These are phyloP conservation scores for Pythium aphanidermatum DNA, from an alignment of 352 stramenopile species.

Conservation along the genomic window DNA sequence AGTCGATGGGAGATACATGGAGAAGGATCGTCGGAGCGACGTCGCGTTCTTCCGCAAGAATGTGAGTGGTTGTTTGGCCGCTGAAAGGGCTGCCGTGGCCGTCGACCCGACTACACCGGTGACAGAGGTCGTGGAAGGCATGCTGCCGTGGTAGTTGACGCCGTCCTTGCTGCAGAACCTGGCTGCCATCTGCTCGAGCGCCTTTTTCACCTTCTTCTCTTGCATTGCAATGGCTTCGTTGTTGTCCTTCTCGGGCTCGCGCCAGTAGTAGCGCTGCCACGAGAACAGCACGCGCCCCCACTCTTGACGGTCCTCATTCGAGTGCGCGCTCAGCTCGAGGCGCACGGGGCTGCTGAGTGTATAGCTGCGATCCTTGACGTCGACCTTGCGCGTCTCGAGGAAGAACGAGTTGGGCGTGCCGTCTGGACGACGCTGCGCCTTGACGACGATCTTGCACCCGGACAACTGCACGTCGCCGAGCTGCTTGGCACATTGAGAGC, in stretches of 20 bases:
- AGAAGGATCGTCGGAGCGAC: conserved; percentile 59
- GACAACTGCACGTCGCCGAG: conserved; percentile 69
- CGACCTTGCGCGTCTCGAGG: conserved; percentile 77
- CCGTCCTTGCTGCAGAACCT: conserved; percentile 12
- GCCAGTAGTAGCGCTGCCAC: conserved; percentile 86
- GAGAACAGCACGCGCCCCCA: conserved; percentile 85
- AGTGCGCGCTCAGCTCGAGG: conserved; percentile 58
- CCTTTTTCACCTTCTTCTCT: conserved; percentile 18
- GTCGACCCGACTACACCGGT: conserved; percentile 3
- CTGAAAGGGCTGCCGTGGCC: conserved; percentile 35
- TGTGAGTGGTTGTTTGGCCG: conserved; percentile 64
- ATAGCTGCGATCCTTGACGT: conserved; percentile 83
- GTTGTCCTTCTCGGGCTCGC: conserved; percentile 42
- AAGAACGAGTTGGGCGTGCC: conserved; percentile 73
- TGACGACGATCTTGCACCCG: conserved; percentile 78
- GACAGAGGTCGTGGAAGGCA: no score
- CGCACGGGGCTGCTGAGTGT: conserved; percentile 55
- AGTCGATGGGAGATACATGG: conserved; percentile 36
- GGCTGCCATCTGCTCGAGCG: conserved; percentile 38
- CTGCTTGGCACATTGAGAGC: conserved; percentile 28
- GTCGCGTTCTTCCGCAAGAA: conserved; percentile 64
- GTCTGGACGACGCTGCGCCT: conserved; percentile 66
- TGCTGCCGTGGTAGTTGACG: not conserved
- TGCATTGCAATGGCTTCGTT: conserved; percentile 4
- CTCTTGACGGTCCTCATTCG: conserved; percentile 64